phyloP scores from a whole-genome alignment of 768 basidiomycete species.

The Trametes cinnabarina region DNA sequence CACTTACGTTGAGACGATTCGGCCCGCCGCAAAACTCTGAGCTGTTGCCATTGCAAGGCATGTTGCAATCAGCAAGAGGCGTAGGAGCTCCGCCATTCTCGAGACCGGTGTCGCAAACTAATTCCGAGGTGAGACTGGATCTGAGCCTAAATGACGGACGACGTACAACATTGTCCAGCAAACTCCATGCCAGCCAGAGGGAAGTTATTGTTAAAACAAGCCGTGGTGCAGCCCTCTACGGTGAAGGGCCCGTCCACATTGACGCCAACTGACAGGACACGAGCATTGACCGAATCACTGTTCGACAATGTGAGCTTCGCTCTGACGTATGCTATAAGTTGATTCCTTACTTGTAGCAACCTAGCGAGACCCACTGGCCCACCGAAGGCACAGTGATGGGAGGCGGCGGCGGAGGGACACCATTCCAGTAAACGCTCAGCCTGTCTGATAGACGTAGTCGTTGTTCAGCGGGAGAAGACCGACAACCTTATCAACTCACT shows the following conservation, averaged over 20 bases:
- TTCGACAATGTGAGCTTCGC: not conserved
- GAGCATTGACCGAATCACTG: conserved; percentile 36
- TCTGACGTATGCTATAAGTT: not conserved
- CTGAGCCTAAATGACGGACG: not conserved
- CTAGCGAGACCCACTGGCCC: conserved; percentile 66
- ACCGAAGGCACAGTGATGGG: conserved; percentile 53
- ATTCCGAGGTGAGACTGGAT: not conserved
- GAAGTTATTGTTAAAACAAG: conserved; percentile 56
- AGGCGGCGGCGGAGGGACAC: conserved; percentile 50
- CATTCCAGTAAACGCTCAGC: conserved; percentile 66
- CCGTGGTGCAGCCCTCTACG: conserved; percentile 55
- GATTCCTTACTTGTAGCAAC: conserved; percentile 63
- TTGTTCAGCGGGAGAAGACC: not conserved
- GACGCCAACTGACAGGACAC: conserved; percentile 33
- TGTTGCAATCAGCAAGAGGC: conserved; percentile 55
- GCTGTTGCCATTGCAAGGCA: conserved; percentile 61
- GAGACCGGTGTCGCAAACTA: conserved; percentile 52
- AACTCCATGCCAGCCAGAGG: conserved; percentile 41
- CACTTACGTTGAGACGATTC: conserved; percentile 50
- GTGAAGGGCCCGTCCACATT: conserved; percentile 46
- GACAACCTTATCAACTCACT: conserved; percentile 20
- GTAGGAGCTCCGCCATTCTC: conserved; percentile 47
- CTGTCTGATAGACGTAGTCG: conserved; percentile 26
- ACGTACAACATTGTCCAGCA: conserved; percentile 32
- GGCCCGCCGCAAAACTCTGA: conserved; percentile 76